Conservation (phyloP, 371 early-diverging fungal genomes). For the Syncephalastrum racemosum region DNA sequence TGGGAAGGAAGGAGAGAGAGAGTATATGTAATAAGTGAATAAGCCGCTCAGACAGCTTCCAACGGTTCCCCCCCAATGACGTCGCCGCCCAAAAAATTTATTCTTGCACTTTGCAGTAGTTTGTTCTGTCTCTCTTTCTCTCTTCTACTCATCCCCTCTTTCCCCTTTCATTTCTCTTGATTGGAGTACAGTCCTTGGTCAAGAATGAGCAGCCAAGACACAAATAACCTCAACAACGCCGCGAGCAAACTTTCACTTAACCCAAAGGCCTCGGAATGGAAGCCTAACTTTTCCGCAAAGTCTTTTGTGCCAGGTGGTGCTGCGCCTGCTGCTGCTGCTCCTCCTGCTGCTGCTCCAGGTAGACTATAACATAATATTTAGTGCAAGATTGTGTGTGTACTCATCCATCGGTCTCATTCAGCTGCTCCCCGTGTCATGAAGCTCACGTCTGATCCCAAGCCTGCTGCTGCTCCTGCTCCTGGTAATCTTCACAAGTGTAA, state of each 20-base stretch:
- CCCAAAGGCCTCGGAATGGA: constrained; percentile 35
- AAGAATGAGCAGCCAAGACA: constrained; percentile 17
- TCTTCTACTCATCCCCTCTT: no score
- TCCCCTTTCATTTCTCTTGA: no score
- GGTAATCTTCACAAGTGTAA: no score
- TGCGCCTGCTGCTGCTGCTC: constrained; percentile 16
- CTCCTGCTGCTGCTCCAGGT: constrained; percentile 13
- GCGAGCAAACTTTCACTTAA: constrained; percentile 29
- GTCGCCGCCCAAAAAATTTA: no score
- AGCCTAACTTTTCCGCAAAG: constrained; percentile 32
- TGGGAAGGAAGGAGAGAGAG: neutral
- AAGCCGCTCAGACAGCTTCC: no score
- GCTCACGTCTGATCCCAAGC: constrained; percentile 27
- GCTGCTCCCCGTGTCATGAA: constrained; percentile 34
- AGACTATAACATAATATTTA: neutral
- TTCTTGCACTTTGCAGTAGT: no score
- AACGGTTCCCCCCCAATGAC: no score
- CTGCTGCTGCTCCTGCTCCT: constrained; percentile 15
- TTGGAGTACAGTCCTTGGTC: no score
- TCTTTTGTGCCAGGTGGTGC: constrained; percentile 29
- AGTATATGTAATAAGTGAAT: neutral
- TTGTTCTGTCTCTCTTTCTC: no score
- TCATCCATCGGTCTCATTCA: neutral
- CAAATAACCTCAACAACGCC: constrained; percentile 21
- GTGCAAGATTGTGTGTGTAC: neutral